A percentile compares a stretch with the other conserved stretches of the same genome.
Conservation (phyloP, 805 yeast genomes). For the Zygoascus biomembranicola region DNA sequence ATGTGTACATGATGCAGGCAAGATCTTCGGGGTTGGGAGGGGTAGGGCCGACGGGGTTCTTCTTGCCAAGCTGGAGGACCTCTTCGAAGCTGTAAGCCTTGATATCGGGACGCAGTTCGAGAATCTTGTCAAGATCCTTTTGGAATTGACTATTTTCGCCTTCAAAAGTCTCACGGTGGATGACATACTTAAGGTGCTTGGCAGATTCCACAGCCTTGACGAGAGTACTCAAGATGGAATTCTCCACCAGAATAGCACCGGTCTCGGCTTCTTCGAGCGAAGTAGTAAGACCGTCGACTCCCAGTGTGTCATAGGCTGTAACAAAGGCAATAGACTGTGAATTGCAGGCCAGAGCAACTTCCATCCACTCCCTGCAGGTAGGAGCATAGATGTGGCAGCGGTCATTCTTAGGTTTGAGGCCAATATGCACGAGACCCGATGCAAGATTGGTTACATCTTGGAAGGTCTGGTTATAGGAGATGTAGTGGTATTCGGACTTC, state of each 20-base stretch:
- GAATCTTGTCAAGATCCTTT: conserved; percentile 42
- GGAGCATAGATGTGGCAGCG: conserved; percentile 78
- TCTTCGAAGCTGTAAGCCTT: conserved; percentile 59
- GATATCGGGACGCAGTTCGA: conserved; percentile 68
- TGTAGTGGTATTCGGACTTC: conserved; percentile 59
- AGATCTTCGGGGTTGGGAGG: conserved; percentile 51
- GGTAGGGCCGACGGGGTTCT: conserved; percentile 34
- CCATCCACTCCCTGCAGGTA: conserved; percentile 88
- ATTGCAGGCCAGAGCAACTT: conserved; percentile 68
- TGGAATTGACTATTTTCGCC: conserved; percentile 53
- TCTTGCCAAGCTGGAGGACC: conserved; percentile 52
- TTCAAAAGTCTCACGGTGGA: conserved; percentile 58
- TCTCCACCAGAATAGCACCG: conserved; percentile 76
- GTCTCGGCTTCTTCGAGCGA: conserved; percentile 79
- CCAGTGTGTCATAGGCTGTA: conserved; percentile 93
- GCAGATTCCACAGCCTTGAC: conserved; percentile 65
- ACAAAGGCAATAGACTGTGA: conserved; percentile 79
- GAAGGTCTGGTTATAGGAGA: conserved; percentile 51
- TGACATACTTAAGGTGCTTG: conserved; percentile 52
- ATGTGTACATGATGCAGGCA: conserved; percentile 78
- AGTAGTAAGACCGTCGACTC: conserved; percentile 73
- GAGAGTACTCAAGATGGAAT: conserved; percentile 56
- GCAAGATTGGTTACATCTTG: conserved; percentile 48
- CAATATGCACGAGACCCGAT: conserved; percentile 67
- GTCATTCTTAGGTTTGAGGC: conserved; percentile 51